Evolutionary conservation across 176 grass and related monocot genomes (phyloP), one percentile per base, ranked within the genome.

Genomic region (Zea luxurians): DNA sequence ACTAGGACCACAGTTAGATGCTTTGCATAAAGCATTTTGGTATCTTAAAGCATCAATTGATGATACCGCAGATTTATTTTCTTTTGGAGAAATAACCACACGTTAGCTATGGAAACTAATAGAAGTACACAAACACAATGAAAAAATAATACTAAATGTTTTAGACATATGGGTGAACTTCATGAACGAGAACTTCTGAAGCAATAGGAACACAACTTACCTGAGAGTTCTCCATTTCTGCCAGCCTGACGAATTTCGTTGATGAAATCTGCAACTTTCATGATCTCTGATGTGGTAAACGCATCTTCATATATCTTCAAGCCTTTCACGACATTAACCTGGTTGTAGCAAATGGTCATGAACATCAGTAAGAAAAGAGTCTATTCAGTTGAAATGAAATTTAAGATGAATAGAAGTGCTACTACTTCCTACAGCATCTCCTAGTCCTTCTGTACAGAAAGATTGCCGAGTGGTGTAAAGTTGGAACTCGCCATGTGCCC

Each of bases 311-410:
- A 99, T 72, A 96, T 78, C 90, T 99, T 99, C 68, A 99, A 62
- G 42, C 96, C 96, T 78, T 99, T 99, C 42, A 99, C 92, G 15
- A 99, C 88, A n/a, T 99, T 99, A 76, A 99, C 96, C 96, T 99
- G 93, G 37, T 68, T 90, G 59, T 72, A 61, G 70, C 15, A 80
- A 13, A 75, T 89, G 13, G 70, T 71, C 18, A 70, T 6, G 73
- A 87, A 67, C 13, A 83, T 37, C 58, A 64, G 75, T 84, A 40
- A 86, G 50, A 67, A 81, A 82, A 46, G 17, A 18, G 61, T 13
- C 57, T 10, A 12, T 61, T 34, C 12, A 42, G 6, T 64, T 50
- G 52, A 61, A 76, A 78, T 27, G 8, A 66, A 53, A 0, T 67
- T 68, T 40, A 48, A 64, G n/a, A 75, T 84, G 57, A 83, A 74